Evolutionary conservation across 2,329 filamentous ascomycete genomes (phyloP), one percentile per base, ranked within the genome.

Genomic region (Pestalotiopsis fici): DNA sequence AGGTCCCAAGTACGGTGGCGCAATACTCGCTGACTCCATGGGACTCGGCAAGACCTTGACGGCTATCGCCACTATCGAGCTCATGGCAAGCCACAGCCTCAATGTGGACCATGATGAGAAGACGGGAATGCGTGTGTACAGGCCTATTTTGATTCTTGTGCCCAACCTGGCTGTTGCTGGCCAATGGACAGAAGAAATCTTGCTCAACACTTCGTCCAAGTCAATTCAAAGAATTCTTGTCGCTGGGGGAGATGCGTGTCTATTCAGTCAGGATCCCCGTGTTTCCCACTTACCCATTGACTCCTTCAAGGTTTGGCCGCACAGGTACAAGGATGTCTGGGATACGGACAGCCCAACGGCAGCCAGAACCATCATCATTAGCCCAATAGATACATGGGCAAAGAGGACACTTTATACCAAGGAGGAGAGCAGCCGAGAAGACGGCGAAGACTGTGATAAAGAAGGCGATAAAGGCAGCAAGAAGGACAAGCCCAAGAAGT

Each of bases 121-220:
- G 7, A 64, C 39, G 3, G 70, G 69, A 2, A 66, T 63, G 3
- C 1, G 9, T 13, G 70, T 66, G 3, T 60, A 75, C 57, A 67
- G 65, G 1, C 75, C 75, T 0, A 73, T 75, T 21, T 64, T 76
- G 1, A 69, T 77, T 1, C 47, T 77, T 7, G 65, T 69, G 0
- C 75, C 75, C 0, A 75, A 72, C 55, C 47, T 66, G 1, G 71
- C 71, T 3, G 74, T 77, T 15, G 70, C 72, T 9, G 64, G 57
- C 2, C 75, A 77, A 64, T 77, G 74, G 75, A 66, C 73, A 0
- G 65, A 73, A 3, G 74, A 76, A 39, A 69, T 76, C 2, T n/a
- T 65, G 2, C 31, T 70, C 3, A 65, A 71, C 1, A 70, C 64
- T 21, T 69, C 68, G n/a, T 0, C 31, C 3, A 54, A 47, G 5